These are phyloP conservation scores for Alternaria longipes DNA, from an alignment of 2,329 filamentous ascomycete species.

Conservation along the genomic window DNA sequence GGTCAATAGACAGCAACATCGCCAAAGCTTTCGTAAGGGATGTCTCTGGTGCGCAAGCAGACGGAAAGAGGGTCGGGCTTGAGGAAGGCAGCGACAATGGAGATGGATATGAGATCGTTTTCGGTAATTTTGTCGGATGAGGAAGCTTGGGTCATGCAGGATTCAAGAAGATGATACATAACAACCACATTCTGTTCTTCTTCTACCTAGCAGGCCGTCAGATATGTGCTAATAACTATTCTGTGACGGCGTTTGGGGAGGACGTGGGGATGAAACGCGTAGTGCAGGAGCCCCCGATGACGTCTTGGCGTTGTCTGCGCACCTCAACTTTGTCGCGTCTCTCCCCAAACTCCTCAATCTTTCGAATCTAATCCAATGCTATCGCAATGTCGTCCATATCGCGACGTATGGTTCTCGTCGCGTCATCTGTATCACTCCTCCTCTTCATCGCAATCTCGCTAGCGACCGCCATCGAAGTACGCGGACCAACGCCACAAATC, in stretches of 20 bases:
- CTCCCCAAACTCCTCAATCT: neutral
- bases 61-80: neutral
- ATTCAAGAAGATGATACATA: neutral
- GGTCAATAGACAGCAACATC: neutral
- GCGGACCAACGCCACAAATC: constrained; percentile 33
- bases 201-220: neutral
- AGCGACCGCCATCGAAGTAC: constrained; percentile 39
- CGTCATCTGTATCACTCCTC: constrained; percentile 37
- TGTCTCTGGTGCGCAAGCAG: neutral
- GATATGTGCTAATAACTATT: neutral
- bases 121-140: neutral
- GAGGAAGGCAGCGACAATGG: neutral
- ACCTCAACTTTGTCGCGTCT: constrained; percentile 5
- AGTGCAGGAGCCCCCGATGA: constrained; percentile 24
- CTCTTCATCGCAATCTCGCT: constrained; percentile 43
- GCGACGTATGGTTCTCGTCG: constrained; percentile 33
- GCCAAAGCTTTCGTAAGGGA: neutral
- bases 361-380: constrained; percentile 1
- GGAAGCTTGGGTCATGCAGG: neutral
- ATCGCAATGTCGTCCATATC: constrained; percentile 30
- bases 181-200: neutral
- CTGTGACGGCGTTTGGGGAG: constrained; percentile 4
- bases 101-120: neutral
- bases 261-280: constrained; percentile 30
- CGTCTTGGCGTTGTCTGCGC: constrained; percentile 12